A percentile compares a stretch with the other conserved stretches of the same genome.
Conservation (phyloP, 768 basidiomycete species). For the Crucibulum laeve region DNA sequence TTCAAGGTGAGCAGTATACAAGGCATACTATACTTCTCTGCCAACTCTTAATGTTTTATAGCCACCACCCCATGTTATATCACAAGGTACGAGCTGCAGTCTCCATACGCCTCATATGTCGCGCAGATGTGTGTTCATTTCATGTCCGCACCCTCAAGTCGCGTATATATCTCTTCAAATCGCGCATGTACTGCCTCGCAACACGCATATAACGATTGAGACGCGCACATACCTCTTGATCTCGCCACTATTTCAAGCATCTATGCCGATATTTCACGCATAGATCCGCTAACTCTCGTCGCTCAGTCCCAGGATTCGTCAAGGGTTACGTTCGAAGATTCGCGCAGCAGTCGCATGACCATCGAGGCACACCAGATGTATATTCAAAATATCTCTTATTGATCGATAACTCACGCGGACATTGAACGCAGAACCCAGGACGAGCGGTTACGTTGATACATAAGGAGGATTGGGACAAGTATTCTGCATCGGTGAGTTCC, state of each 20-base stretch:
- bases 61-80: conserved; percentile 80
- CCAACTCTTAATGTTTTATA: conserved; percentile 18
- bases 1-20: conserved; percentile 60
- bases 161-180: not conserved
- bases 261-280: too few species aligned
- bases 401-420: not conserved
- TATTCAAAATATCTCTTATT: conserved; percentile 4
- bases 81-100: conserved; percentile 42
- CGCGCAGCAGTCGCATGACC: conserved; percentile 89
- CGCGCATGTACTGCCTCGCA: too few species aligned
- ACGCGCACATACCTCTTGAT: too few species aligned
- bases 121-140: not conserved
- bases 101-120: conserved; percentile 6
- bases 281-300: too few species aligned
- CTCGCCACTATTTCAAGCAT: too few species aligned
- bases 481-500: conserved; percentile 57
- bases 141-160: not conserved
- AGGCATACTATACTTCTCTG: not conserved
- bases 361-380: conserved; percentile 86
- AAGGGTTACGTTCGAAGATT: conserved; percentile 91
- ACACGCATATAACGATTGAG: too few species aligned
- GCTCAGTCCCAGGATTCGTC: conserved; percentile 78
- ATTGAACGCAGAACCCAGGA: conserved; percentile 64
- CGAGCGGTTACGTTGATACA: conserved; percentile 88
- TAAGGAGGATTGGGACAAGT: conserved; percentile 81